Evolutionary conservation across 202 grass and related monocot genomes (phyloP).

Genomic region (Dendrocalamus latiflorus): DNA sequence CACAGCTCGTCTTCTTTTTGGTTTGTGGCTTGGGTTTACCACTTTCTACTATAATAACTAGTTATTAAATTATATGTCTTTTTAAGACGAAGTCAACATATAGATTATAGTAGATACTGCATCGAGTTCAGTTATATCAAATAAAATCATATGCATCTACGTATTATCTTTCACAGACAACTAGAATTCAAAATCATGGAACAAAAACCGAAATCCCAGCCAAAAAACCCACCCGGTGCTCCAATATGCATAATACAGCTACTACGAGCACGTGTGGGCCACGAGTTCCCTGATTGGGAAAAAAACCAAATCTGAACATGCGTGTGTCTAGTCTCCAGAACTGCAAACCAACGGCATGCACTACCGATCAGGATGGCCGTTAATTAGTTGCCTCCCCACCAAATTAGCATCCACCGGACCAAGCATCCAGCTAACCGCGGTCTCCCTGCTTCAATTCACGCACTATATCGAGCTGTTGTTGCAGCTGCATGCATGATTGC

Average conservation of each 20-base stretch:
- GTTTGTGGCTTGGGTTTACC: too few relatives aligned
- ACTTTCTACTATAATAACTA: too few relatives aligned
- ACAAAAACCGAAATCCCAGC: too few relatives aligned
- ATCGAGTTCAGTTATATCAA: too few relatives aligned
- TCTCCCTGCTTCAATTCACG: background rate
- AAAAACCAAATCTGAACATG: background rate
- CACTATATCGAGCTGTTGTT: background rate
- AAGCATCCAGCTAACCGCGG: background rate
- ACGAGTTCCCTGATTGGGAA: background rate
- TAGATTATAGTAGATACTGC: too few relatives aligned
- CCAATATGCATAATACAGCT: too few relatives aligned
- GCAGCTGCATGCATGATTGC: background rate
- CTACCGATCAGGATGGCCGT: background rate
- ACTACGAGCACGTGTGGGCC: background rate
- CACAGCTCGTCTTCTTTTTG: too few relatives aligned
- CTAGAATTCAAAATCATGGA: too few relatives aligned
- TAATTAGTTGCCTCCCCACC: background rate
- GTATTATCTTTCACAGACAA: too few relatives aligned
- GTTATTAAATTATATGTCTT: too few relatives aligned
- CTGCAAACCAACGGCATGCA: background rate
- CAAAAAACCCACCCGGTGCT: too few relatives aligned
- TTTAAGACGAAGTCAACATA: fast-evolving
- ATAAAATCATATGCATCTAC: too few relatives aligned
- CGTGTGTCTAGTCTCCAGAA: background rate
- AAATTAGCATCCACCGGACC: background rate